phyloP scores from a whole-genome alignment of 75 land plant species.

The Gnetum montanum region DNA sequence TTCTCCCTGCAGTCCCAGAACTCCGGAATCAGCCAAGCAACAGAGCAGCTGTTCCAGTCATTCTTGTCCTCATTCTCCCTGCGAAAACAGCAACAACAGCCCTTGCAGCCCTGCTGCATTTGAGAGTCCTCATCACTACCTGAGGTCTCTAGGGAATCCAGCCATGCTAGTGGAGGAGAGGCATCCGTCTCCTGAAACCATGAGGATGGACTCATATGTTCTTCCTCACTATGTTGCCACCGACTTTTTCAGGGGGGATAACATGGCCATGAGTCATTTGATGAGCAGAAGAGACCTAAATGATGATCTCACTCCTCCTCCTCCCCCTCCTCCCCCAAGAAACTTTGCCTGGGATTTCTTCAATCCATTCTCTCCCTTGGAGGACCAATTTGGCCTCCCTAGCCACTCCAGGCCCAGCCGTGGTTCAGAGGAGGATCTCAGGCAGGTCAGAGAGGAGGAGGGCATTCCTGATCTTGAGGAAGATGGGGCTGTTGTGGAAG shows the following conservation, averaged over 20 bases:
- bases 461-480: conserved; percentile 62
- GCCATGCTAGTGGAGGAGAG: conserved; percentile 20
- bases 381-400: conserved; percentile 8
- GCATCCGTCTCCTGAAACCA: conserved; percentile 21
- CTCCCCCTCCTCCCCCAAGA: conserved; percentile 23
- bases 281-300: conserved; percentile 16
- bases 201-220: conserved; percentile 30
- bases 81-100: not conserved
- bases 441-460: conserved; percentile 32
- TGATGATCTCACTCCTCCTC: conserved; percentile 19
- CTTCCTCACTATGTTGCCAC: conserved; percentile 28
- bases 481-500: conserved; percentile 19
- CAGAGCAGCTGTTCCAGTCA: not conserved
- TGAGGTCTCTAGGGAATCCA: conserved; percentile 38
- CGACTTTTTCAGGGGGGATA: conserved; percentile 18
- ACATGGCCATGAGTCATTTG: not conserved
- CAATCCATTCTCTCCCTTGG: conserved; percentile 42
- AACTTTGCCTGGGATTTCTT: conserved; percentile 63
- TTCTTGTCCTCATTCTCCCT: not conserved
- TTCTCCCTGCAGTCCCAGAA: conserved; percentile 3
- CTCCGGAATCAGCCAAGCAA: conserved; percentile 1
- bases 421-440: conserved; percentile 10
- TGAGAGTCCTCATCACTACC: conserved; percentile 16
- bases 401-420: conserved; percentile 7
- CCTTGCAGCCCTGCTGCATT: not conserved